A percentile compares a stretch with the other conserved stretches of the same genome.
Conservation (phyloP, 2,329 filamentous ascomycete genomes). For the Fragosphaeria purpurea region DNA sequence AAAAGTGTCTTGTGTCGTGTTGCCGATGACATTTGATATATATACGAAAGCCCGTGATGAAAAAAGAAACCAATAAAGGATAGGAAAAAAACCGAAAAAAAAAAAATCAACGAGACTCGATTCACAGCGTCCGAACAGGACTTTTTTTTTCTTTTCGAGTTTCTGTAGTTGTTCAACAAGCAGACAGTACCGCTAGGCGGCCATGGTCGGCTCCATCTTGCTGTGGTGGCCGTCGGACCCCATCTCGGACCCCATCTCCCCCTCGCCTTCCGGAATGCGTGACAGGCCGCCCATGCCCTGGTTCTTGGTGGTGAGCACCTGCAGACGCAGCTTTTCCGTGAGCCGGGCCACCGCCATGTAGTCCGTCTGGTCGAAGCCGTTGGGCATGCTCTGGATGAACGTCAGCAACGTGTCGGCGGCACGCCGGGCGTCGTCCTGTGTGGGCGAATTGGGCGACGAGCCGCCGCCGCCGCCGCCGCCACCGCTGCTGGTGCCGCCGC, state of each 20-base stretch:
- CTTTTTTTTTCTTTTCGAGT: too few species aligned
- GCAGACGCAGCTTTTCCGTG: slow-evolving; percentile 74
- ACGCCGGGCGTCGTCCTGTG: slow-evolving; percentile 73
- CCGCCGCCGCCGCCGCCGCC: slow-evolving; percentile 2
- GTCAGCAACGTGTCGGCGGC: slow-evolving; percentile 73
- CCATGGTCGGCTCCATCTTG: slow-evolving; percentile 27
- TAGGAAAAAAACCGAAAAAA: background rate
- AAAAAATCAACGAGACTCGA: background rate
- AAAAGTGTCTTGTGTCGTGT: too few species aligned
- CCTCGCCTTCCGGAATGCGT: slow-evolving; percentile 48
- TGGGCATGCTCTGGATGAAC: slow-evolving; percentile 63
- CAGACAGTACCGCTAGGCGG: slow-evolving; percentile 12
- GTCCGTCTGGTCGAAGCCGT: slow-evolving; percentile 64
- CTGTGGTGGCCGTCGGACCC: slow-evolving; percentile 24
- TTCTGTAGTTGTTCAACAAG: too few species aligned
- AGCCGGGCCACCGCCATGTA: slow-evolving; percentile 69
- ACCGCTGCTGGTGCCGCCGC: background rate
- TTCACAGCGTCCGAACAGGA: too few species aligned
- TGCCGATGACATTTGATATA: too few species aligned
- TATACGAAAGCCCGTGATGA: too few species aligned
- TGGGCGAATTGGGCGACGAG: slow-evolving; percentile 55
- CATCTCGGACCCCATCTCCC: slow-evolving; percentile 34
- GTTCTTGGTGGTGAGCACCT: slow-evolving; percentile 20
- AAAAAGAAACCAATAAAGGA: too few species aligned
- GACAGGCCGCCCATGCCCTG: slow-evolving; percentile 39